phyloP scores from a whole-genome alignment of 805 yeast genomes.

The Kodamaea leandrae region DNA sequence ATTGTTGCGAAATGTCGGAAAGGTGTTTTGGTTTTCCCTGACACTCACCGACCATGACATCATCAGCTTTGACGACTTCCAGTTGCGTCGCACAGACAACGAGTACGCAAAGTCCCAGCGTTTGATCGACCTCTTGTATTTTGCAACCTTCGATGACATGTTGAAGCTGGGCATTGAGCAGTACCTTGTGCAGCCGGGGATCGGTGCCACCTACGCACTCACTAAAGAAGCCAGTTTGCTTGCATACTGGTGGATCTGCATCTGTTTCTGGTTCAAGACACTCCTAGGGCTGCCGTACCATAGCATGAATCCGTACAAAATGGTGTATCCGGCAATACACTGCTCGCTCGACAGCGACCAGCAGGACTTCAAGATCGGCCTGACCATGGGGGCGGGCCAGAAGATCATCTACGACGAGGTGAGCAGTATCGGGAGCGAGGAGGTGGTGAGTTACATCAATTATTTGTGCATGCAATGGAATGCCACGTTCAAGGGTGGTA shows the following conservation, averaged over 20 bases:
- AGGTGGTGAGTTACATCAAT: constrained; percentile 35
- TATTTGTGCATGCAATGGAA: neutral
- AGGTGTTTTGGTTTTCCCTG: constrained; percentile 76
- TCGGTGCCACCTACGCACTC: constrained; percentile 78
- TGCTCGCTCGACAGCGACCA: constrained; percentile 53
- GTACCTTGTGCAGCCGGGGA: constrained; percentile 90
- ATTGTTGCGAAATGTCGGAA: constrained; percentile 47
- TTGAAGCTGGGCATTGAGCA: constrained; percentile 55
- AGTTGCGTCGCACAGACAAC: constrained; percentile 57
- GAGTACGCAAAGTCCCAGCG: constrained; percentile 93
- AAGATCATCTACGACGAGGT: constrained; percentile 50
- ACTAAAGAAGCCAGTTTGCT: constrained; percentile 62
- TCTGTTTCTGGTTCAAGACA: constrained; percentile 79
- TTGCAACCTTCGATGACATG: constrained; percentile 62
- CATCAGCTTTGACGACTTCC: constrained; percentile 71
- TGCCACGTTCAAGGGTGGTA: neutral
- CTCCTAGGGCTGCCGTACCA: constrained; percentile 87
- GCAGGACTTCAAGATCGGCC: constrained; percentile 60
- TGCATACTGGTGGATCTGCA: constrained; percentile 79
- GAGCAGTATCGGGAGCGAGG: constrained; percentile 61
- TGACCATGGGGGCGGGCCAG: constrained; percentile 73
- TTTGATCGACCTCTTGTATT: constrained; percentile 76
- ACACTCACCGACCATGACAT: constrained; percentile 74
- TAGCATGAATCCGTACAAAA: constrained; percentile 79
- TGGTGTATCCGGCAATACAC: constrained; percentile 76